These are phyloP conservation scores for Mortierella sp. DNA, from an alignment of 371 early-diverging fungal species.

Conservation along the genomic window DNA sequence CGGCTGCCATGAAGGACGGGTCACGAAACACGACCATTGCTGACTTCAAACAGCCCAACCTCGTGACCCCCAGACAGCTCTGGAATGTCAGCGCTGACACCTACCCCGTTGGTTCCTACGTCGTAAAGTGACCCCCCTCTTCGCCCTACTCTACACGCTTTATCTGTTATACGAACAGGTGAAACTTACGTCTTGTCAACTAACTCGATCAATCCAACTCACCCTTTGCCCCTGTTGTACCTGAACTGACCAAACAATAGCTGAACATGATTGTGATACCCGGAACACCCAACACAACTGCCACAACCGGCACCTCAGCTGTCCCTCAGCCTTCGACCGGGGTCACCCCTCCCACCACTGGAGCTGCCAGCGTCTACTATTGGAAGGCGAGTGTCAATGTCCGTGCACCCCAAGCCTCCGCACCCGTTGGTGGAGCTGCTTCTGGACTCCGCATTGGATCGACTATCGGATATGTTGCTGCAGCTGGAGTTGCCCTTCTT, in stretches of 20 bases:
- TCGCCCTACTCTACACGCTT: background rate
- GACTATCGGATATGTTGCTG: background rate
- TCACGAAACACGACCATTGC: constrained; percentile 40
- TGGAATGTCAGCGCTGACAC: constrained; percentile 29
- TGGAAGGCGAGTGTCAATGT: constrained; percentile 24
- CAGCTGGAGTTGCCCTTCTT: constrained; percentile 13
- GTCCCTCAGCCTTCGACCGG: too few species aligned
- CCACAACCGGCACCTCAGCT: background rate
- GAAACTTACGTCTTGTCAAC: too few species aligned
- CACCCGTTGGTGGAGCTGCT: background rate
- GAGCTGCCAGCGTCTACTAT: constrained; percentile 26
- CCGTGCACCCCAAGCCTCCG: background rate
- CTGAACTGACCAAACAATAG: constrained; percentile 11
- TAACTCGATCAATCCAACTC: background rate
- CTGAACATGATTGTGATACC: constrained; percentile 38
- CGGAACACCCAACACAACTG: constrained; percentile 21
- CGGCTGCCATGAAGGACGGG: constrained; percentile 44
- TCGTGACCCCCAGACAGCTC: background rate
- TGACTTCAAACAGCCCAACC: background rate
- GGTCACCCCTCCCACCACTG: background rate
- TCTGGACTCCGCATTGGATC: background rate
- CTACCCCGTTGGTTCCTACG: constrained; percentile 31
- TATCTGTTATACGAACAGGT: too few species aligned
- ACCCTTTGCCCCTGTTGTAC: background rate
- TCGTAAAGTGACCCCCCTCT: constrained; percentile 15